Base-by-base conservation (phyloP, 2,329 filamentous ascomycete genomes). In the Dactylellina haptotyla region DNA sequence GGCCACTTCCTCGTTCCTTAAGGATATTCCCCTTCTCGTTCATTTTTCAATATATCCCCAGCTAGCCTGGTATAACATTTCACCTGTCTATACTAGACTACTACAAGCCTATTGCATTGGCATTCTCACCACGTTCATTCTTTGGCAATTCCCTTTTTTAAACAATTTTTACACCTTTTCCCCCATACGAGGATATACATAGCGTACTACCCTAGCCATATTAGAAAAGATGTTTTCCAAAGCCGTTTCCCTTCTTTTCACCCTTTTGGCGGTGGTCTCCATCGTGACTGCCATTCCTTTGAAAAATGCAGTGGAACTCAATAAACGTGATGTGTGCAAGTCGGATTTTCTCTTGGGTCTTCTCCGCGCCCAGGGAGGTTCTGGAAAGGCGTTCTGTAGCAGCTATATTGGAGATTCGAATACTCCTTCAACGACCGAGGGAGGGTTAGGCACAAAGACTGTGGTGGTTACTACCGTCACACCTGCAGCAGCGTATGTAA, bases 121-220 rank as follows among this genome's bases (percentile, higher is more conserved):
- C 61, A 54, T 46, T 51, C 34, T 53, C 46, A 32, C 53, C 62
- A 66, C 62, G 43, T 66, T 66, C 62, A 5, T 66, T 66, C 41
- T 30, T 51, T 32, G 45, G 43, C 8, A 51, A 41, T 51, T 34
- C 14, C 16, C 34, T 26, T 30, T 51, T 51, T 58, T 41, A 43
- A 9, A 54, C n/a, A 45, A 34, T 28, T 46, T 41, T 28, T 23
- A 41, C 28, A 32, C 14, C 26, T 50, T 37, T 41, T 54, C 43
- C 12, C 58, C 20, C 43, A 34, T 37, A 18, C 16, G 25, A 51
- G 37, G 45, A 54, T 45, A 51, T 37, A 64, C n/a, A 41, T 54
- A 51, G 57, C n/a, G 32, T 61, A 50, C 9, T 50, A 1, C 39
- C 34, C 37, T 43, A 16, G 4, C 14, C 18, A 48, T 34, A 45